phyloP scores from a whole-genome alignment of 2,329 filamentous ascomycete genomes.

The Pyrenophora teres region DNA sequence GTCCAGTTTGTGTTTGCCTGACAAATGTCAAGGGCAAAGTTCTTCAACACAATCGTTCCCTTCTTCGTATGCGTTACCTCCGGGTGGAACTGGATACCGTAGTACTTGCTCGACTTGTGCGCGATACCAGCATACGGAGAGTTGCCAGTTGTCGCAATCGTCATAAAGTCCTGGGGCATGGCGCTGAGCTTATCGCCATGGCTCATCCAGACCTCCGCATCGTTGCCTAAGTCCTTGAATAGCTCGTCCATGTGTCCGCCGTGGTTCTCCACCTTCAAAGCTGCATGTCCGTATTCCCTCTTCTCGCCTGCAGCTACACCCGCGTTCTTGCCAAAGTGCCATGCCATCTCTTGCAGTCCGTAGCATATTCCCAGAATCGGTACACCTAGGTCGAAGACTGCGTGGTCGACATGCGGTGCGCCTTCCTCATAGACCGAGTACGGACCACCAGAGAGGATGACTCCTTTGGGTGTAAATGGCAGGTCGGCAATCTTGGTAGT shows the following conservation, averaged over 20 bases:
- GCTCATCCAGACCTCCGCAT: constrained; percentile 80
- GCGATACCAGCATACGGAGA: constrained; percentile 80
- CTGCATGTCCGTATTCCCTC: constrained; percentile 73
- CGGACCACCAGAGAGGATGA: constrained; percentile 75
- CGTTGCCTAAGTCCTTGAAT: constrained; percentile 74
- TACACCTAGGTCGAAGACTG: constrained; percentile 75
- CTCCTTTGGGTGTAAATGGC: constrained; percentile 78
- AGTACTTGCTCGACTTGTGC: constrained; percentile 71
- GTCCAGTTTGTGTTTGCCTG: constrained; percentile 76
- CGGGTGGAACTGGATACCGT: constrained; percentile 87
- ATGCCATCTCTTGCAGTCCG: constrained; percentile 73
- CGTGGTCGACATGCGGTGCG: constrained; percentile 79
- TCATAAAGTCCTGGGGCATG: constrained; percentile 73
- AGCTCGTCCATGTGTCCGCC: constrained; percentile 71
- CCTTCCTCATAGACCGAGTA: constrained; percentile 81
- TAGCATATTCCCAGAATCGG: constrained; percentile 67
- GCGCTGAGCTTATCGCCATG: constrained; percentile 83
- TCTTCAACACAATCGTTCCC: constrained; percentile 73
- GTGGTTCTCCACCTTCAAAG: constrained; percentile 65
- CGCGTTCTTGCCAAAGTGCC: constrained; percentile 65
- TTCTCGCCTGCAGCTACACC: constrained; percentile 68
- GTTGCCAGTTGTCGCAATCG: constrained; percentile 76
- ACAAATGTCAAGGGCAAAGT: constrained; percentile 86
- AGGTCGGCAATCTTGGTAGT: constrained; percentile 80
- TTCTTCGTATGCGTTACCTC: constrained; percentile 76